Evolutionary conservation across 306 rosid genomes (phyloP).

Genomic region (Castanea sativa): DNA sequence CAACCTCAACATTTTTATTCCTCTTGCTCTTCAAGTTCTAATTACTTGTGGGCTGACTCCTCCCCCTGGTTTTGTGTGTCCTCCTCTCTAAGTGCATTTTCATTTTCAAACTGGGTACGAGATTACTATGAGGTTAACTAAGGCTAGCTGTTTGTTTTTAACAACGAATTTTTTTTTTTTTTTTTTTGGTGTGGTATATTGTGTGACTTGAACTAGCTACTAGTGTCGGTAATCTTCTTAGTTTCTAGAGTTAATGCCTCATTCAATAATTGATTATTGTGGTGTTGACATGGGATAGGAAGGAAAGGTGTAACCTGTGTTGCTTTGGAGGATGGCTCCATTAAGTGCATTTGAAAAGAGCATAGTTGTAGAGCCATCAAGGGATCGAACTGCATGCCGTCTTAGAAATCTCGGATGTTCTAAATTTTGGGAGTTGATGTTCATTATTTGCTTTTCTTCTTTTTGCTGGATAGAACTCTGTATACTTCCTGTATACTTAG

Average conservation of each 20-base stretch:
- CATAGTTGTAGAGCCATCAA: no score
- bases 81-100: constrained; percentile 42
- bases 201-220: background rate
- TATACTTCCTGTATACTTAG: no score
- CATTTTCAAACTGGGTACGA: background rate
- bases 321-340: background rate
- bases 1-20: constrained; percentile 69
- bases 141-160: background rate
- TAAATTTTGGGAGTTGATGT: no score
- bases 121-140: background rate
- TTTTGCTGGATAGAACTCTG: no score
- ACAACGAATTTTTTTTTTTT: background rate
- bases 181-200: background rate
- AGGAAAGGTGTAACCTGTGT: background rate
- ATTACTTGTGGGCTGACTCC: constrained; percentile 75
- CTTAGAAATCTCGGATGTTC: no score
- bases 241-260: background rate
- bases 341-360: background rate
- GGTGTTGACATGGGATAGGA: background rate
- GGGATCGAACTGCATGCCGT: no score
- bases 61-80: constrained; percentile 90
- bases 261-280: background rate
- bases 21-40: constrained; percentile 78
- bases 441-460: no score
- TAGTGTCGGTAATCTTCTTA: background rate